Conservation (phyloP, 345 rosid species). For the Stellera chamaejasme region DNA sequence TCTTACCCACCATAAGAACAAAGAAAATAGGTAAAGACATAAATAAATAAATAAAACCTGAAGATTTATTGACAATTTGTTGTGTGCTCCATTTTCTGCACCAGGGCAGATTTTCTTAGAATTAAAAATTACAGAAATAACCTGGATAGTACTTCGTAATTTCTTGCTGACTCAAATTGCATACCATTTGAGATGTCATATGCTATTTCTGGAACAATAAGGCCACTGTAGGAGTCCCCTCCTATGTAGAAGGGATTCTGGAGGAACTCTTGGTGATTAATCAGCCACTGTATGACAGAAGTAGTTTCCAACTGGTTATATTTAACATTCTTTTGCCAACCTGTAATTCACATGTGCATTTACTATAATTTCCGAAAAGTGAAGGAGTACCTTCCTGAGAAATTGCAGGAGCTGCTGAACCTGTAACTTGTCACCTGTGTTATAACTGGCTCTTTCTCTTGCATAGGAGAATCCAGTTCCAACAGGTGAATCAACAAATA, state of each 20-base stretch:
- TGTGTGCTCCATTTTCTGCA: conserved; percentile 54
- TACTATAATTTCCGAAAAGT: neutral
- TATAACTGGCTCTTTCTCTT: conserved; percentile 21
- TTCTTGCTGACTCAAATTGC: no score
- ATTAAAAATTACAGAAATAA: no score
- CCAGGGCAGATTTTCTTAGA: neutral
- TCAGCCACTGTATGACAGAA: conserved; percentile 43
- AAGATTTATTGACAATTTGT: conserved; percentile 36
- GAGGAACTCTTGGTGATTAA: conserved; percentile 39
- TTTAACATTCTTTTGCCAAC: no score
- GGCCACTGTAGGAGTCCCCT: conserved; percentile 72
- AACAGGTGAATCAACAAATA: conserved; percentile 67
- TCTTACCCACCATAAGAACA: no score
- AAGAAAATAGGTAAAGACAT: no score
- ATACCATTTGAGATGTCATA: conserved; percentile 48
- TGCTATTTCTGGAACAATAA: conserved; percentile 39
- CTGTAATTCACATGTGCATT: no score
- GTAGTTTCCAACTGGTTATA: no score
- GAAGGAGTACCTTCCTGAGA: conserved; percentile 38
- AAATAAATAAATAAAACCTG: conserved; percentile 28
- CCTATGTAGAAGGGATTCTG: conserved; percentile 45
- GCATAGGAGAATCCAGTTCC: conserved; percentile 78
- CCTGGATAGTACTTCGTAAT: neutral
- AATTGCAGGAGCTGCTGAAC: conserved; percentile 37
- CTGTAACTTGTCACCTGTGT: conserved; percentile 42